phyloP scores from a whole-genome alignment of 164 flowering plant species.

The Paratinospora sagittata region DNA sequence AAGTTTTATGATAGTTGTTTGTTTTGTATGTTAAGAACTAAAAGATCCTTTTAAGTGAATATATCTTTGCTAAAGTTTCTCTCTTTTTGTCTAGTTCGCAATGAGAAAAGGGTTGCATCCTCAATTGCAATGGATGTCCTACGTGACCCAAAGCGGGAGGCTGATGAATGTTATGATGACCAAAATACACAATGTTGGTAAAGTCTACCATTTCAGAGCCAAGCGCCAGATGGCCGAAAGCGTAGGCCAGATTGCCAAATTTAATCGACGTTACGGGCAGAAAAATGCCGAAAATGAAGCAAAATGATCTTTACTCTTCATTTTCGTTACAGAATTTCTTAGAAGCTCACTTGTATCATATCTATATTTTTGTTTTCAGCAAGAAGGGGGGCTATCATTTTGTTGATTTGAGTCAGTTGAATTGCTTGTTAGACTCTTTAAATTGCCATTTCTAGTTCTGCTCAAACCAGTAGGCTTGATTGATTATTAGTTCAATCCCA shows the following conservation, averaged over 20 bases:
- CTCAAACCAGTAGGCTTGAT: no score
- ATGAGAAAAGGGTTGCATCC: conserved; percentile 93
- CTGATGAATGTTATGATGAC: conserved; percentile 77
- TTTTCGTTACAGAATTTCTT: no score
- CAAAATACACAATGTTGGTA: conserved; percentile 53
- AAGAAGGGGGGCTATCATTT: no score
- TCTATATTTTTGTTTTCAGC: no score
- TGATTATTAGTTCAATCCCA: no score
- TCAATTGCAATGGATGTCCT: conserved; percentile 87
- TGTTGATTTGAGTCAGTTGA: background rate
- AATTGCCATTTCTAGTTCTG: background rate
- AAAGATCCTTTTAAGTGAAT: no score
- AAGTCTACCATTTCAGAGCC: conserved; percentile 79
- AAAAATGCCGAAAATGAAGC: conserved; percentile 29
- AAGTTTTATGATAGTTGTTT: no score
- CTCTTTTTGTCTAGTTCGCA: conserved; percentile 13
- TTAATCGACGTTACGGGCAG: conserved; percentile 48
- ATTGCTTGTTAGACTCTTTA: background rate
- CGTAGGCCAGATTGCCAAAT: conserved; percentile 78
- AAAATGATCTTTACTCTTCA: conserved; percentile 4
- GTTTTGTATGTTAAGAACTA: no score
- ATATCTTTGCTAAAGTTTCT: background rate
- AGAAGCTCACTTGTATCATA: background rate
- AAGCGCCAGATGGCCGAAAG: conserved; percentile 66
- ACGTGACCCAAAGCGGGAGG: conserved; percentile 75